These are phyloP conservation scores for Vigna mungo DNA, from an alignment of 306 rosid species.

Conservation along the genomic window DNA sequence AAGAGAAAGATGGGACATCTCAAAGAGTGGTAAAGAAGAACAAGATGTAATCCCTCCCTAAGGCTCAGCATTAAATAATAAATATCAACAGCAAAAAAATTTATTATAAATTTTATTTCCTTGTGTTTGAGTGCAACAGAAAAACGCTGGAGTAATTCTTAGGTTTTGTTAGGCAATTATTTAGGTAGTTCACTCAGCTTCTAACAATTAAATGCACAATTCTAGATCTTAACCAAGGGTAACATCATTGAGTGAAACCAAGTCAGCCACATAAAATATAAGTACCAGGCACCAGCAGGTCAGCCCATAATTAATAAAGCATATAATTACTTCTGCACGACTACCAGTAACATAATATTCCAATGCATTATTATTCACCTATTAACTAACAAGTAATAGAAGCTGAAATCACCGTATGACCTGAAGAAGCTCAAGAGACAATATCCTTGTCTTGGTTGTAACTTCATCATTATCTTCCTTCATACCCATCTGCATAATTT, in stretches of 20 bases:
- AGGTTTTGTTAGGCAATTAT: not conserved
- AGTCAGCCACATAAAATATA: constrained; percentile 24
- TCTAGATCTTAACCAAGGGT: constrained; percentile 37
- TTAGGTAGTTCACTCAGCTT: not conserved
- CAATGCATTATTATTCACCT: constrained; percentile 24
- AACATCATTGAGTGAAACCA: constrained; percentile 26
- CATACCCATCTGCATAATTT: constrained; percentile 89
- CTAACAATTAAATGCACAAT: not conserved
- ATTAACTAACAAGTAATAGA: constrained; percentile 23
- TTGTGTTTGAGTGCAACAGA: not conserved
- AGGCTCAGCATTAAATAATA: constrained; percentile 27
- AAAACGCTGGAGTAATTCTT: not conserved
- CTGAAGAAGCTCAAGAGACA: constrained; percentile 99
- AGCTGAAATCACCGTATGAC: constrained; percentile 58
- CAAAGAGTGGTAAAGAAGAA: constrained; percentile 18
- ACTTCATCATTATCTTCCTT: constrained; percentile 97
- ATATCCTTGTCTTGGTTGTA: constrained; percentile 87
- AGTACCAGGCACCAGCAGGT: constrained; percentile 32
- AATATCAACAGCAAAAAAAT: not conserved
- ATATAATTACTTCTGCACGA: constrained; percentile 21
- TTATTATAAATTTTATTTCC: constrained; percentile 21
- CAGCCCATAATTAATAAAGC: constrained; percentile 26
- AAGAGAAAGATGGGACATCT: not conserved
- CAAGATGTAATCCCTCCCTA: constrained; percentile 3
- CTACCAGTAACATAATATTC: constrained; percentile 36